Conservation (phyloP, 352 stramenopile species). For the Phytophthora pistaciae region DNA sequence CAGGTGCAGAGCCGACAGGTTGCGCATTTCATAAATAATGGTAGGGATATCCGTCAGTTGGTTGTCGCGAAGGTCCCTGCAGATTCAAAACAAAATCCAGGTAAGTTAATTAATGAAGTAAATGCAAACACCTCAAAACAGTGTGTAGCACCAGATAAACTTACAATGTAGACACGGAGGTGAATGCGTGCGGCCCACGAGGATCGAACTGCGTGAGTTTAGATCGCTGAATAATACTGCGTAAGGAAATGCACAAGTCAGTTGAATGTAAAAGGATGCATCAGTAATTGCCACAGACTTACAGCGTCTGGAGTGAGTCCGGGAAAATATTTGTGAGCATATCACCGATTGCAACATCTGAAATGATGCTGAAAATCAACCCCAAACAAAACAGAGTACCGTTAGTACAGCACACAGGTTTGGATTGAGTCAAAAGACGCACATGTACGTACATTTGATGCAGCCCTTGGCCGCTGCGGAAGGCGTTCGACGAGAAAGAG, state of each 20-base stretch:
- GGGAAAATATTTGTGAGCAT: constrained; percentile 79
- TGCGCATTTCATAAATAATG: constrained; percentile 75
- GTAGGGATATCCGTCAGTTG: constrained; percentile 65
- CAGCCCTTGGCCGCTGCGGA: constrained; percentile 51
- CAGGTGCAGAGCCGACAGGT: constrained; percentile 61
- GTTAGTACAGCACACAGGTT: constrained; percentile 4
- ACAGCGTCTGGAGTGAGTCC: constrained; percentile 62
- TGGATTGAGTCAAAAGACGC: background rate
- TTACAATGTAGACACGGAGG: constrained; percentile 63
- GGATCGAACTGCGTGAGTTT: constrained; percentile 71
- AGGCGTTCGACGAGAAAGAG: constrained; percentile 59
- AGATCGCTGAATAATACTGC: constrained; percentile 71
- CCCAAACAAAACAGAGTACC: background rate
- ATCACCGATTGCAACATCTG: constrained; percentile 67
- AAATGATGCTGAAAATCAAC: constrained; percentile 45
- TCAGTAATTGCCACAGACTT: constrained; percentile 13
- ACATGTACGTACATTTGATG: constrained; percentile 54
- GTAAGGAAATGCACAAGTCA: constrained; percentile 3
- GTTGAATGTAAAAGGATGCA: background rate
- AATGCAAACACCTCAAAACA: background rate
- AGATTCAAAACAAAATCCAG: background rate
- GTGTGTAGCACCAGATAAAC: constrained; percentile 21
- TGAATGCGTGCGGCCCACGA: constrained; percentile 50
- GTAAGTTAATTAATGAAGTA: too few species aligned
- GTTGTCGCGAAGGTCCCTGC: constrained; percentile 77